phyloP scores from a whole-genome alignment of 148 eudicot species.

The Rhododendron williamsianum region DNA sequence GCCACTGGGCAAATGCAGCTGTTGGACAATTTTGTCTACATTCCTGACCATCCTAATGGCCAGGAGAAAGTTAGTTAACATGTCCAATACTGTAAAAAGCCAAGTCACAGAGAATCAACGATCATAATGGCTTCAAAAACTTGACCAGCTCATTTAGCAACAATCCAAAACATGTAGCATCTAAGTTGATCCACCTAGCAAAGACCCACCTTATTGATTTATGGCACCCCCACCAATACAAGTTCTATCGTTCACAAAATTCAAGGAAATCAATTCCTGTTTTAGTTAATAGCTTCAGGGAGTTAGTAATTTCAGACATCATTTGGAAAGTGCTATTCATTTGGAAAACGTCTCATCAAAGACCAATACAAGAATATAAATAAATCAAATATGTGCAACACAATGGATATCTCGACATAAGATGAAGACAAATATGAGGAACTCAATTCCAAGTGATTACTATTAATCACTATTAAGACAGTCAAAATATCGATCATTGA shows the following conservation, averaged over 20 bases:
- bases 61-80: neutral
- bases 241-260: neutral
- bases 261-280: neutral
- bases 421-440: slow-evolving; percentile 4
- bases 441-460: neutral
- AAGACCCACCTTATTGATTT: neutral
- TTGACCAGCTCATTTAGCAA: neutral
- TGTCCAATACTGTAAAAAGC: neutral
- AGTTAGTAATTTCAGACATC: neutral
- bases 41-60: neutral
- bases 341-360: neutral
- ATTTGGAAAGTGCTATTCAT: neutral
- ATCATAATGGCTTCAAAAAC: neutral
- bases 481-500: slow-evolving; percentile 7
- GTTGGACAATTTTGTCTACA: neutral
- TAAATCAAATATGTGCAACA: neutral
- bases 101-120: neutral
- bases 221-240: neutral
- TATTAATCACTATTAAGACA: neutral
- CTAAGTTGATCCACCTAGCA: neutral
- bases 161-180: neutral
- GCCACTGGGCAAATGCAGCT: neutral
- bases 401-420: neutral
- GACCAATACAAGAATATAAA: neutral
- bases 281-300: neutral